A percentile compares a stretch with the other conserved stretches of the same genome.
phyloP scores from a whole-genome alignment of 441 rosid genomes.

The Hura crepitans region DNA sequence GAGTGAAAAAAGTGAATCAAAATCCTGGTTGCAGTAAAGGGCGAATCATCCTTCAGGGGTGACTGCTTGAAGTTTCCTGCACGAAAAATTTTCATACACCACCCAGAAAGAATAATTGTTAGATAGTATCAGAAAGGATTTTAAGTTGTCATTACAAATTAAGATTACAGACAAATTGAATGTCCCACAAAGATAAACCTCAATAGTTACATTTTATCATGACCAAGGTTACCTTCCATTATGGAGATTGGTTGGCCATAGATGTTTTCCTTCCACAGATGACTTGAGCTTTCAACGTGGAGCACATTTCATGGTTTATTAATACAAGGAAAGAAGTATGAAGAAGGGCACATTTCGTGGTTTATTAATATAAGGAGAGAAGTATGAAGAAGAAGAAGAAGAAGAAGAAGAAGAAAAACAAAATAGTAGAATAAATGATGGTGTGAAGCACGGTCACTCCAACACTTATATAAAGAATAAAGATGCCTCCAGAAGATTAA shows the following conservation, averaged over 20 bases:
- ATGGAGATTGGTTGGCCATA: no score
- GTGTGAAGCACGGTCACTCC: background rate
- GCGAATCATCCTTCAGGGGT: background rate
- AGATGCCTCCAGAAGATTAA: background rate
- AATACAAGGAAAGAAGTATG: background rate
- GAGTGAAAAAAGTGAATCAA: background rate
- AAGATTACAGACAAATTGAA: background rate
- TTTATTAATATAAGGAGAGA: background rate
- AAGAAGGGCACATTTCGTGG: background rate
- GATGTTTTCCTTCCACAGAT: no score
- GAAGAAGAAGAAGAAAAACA: no score
- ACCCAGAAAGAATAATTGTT: slow-evolving; percentile 2
- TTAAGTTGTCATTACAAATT: background rate
- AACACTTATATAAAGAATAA: background rate
- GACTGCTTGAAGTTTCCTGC: background rate
- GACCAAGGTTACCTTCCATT: no score
- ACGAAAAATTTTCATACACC: background rate
- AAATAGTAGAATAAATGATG: background rate
- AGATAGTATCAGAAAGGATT: background rate
- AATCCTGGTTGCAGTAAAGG: background rate
- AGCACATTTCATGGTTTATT: no score
- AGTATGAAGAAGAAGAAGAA: background rate
- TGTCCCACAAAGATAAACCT: background rate
- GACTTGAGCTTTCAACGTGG: no score
- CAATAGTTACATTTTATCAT: background rate